Base-by-base conservation (phyloP, 257 asterid genomes). In the Apocynum venetum region DNA sequence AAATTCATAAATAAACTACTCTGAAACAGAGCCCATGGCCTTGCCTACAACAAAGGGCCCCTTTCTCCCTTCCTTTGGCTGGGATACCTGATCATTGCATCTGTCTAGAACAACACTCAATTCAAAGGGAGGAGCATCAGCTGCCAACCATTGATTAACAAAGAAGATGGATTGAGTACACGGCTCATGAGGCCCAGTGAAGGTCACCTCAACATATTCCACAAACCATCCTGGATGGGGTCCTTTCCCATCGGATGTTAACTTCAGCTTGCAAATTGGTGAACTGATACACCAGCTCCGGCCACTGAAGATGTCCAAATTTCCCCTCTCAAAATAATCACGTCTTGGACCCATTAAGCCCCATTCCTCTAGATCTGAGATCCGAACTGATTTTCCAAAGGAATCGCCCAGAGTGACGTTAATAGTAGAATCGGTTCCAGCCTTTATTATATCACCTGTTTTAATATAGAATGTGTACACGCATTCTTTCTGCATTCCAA, bases 261-360 rank as follows among this genome's bases (percentile, higher is more conserved):
- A 78, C 72, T 89, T 88, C 6, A 89, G 84, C 83, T 79, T 78
- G 85, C 95, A 91, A 60, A 87, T 77, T 55, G 93, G 93, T 2
- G 85, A 19, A 1, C 75, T 74, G 0, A 87, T 53, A 68, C 97
- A 89, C 1, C 79, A 85, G 81, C 85, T 92, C 60, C 82, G 85
- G 6, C 91, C 96, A 57, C 86, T 82, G 64, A 89, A 90, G 4
- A 88, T 82, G 20, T 91, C 97, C 11, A 82, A 17, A 41, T 78
- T 89, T 2, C 81, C 91, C 72, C 89, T 81, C 75, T 91, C 95
- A 10, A 69, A 91, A 82, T 89, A 91, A 77, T 89, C 86, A 53
- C 85, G 84, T 3, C 70, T 49, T 0, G 55, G 80, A 60, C 89
- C 92, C 95, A 89, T 88, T 25, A 89, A 75, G 53, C 97, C 95